Evolutionary conservation across 306 rosid species (phyloP).

Genomic region (Cercis canadensis): DNA sequence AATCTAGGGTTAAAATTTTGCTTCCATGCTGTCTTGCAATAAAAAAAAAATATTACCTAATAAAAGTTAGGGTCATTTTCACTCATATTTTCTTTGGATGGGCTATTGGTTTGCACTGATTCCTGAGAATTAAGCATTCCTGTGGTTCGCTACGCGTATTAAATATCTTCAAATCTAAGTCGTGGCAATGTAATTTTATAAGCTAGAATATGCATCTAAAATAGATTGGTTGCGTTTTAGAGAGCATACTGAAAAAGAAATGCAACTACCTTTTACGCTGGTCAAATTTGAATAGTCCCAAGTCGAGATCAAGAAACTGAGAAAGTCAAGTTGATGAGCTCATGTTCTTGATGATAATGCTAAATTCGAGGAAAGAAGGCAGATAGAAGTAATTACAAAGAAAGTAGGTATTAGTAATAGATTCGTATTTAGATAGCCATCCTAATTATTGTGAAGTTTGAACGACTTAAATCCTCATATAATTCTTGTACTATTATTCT

Average conservation of each 20-base stretch:
- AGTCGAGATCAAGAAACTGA: background rate
- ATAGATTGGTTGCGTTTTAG: background rate
- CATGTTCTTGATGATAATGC: background rate
- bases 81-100: background rate
- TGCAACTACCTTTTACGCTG: background rate
- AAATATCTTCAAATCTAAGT: slow-evolving; percentile 12
- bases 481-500: background rate
- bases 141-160: too few species aligned
- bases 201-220: background rate
- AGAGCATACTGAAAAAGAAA: background rate
- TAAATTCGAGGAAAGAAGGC: background rate
- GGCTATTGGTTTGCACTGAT: slow-evolving; percentile 1
- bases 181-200: background rate
- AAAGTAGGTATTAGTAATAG: background rate
- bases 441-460: background rate
- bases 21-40: too few species aligned
- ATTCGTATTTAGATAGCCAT: background rate
- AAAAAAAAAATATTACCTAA: too few species aligned
- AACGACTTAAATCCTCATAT: background rate
- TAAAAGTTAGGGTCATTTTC: too few species aligned
- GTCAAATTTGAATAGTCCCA: background rate
- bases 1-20: too few species aligned
- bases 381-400: background rate
- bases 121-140: too few species aligned
- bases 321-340: background rate